Percentiles rank a stretch among this genome's conserved stretches.
Evolutionary conservation across 1,139 yeast genomes (phyloP).

Genomic region (Zygoascus hellenicus): DNA sequence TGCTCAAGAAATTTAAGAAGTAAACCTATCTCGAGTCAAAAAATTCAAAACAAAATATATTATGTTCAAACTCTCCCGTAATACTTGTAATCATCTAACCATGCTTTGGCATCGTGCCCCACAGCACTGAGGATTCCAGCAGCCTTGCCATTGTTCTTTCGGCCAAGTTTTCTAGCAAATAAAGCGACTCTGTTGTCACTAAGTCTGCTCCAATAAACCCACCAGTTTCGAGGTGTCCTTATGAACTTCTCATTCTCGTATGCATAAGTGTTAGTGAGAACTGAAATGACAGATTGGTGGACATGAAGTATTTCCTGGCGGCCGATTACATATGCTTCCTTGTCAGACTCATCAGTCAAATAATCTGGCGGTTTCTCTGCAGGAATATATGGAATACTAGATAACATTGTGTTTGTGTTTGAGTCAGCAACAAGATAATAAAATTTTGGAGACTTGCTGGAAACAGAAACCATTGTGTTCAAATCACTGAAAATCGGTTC

Average conservation of each 20-base stretch:
- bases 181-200: slow-evolving; percentile 24
- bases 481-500: slow-evolving; percentile 28
- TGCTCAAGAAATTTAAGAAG: slow-evolving; percentile 44
- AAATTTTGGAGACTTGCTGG: slow-evolving; percentile 18
- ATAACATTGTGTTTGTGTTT: slow-evolving; percentile 16
- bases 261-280: slow-evolving; percentile 13
- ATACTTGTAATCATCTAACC: slow-evolving; percentile 28
- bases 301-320: slow-evolving; percentile 27
- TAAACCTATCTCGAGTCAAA: background rate
- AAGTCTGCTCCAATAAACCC: slow-evolving; percentile 30
- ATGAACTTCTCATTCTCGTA: slow-evolving; percentile 27
- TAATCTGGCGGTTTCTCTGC: slow-evolving; percentile 16
- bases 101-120: slow-evolving; percentile 28
- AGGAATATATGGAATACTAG: slow-evolving; percentile 27
- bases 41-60: slow-evolving; percentile 7
- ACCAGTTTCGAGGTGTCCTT: slow-evolving; percentile 29
- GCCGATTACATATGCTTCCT: slow-evolving; percentile 15
- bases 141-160: slow-evolving; percentile 19
- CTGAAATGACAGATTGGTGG: slow-evolving; percentile 23
- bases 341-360: slow-evolving; percentile 16
- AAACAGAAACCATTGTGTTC: slow-evolving; percentile 8
- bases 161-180: slow-evolving; percentile 28
- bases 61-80: slow-evolving; percentile 24
- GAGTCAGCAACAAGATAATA: slow-evolving; percentile 25
- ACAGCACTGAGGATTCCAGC: slow-evolving; percentile 26